Evolutionary conservation across 768 basidiomycete genomes (phyloP).

Genomic region (Pleurotus cornucopiae): DNA sequence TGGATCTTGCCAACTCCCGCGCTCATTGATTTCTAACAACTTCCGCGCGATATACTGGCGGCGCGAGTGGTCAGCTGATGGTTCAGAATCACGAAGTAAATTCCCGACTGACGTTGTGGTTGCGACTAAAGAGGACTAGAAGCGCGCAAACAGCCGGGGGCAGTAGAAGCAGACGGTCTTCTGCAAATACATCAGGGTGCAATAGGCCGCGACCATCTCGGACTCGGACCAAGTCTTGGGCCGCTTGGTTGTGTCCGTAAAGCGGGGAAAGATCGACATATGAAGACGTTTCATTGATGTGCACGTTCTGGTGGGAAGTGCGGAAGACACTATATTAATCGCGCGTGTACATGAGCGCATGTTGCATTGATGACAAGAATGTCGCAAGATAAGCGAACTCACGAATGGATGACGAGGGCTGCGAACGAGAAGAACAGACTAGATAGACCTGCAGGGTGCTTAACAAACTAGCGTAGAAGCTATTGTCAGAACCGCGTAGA

Average conservation of each 20-base stretch:
- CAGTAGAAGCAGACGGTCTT: constrained; percentile 73
- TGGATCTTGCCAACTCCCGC: constrained; percentile 59
- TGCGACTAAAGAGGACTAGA: constrained; percentile 86
- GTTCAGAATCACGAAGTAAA: background rate
- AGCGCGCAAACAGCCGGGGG: constrained; percentile 72
- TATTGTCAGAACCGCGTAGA: background rate
- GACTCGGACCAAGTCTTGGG: constrained; percentile 52
- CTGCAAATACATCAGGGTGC: constrained; percentile 70
- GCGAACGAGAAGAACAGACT: constrained; percentile 81
- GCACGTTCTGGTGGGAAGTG: constrained; percentile 60
- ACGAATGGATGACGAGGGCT: constrained; percentile 78
- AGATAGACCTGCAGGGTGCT: constrained; percentile 78
- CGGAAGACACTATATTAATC: constrained; percentile 65
- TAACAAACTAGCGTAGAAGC: constrained; percentile 48
- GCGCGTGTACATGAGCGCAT: background rate
- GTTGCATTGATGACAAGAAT: background rate
- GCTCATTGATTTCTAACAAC: constrained; percentile 78
- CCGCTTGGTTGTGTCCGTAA: constrained; percentile 69
- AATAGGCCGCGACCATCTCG: constrained; percentile 65
- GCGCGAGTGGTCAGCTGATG: background rate
- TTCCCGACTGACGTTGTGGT: constrained; percentile 68
- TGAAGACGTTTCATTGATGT: constrained; percentile 80
- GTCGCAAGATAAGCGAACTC: constrained; percentile 10
- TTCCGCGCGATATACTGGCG: constrained; percentile 73
- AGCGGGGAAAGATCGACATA: constrained; percentile 84